Evolutionary conservation across 2,329 filamentous ascomycete species (phyloP).

Genomic region (Pleochaeta shiraiana): DNA sequence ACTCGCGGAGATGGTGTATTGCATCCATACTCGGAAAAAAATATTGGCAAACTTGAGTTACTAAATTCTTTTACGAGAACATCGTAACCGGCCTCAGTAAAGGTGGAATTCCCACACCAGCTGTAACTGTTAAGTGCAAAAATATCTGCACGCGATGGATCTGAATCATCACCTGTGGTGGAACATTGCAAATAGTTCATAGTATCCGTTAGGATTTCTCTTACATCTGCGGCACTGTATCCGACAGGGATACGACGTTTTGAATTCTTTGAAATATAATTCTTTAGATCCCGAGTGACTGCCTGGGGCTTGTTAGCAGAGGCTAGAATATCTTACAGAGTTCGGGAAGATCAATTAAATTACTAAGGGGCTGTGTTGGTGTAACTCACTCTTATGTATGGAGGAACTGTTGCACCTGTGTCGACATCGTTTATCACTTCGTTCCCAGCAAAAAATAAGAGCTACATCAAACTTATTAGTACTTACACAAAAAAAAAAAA

Average conservation of each 20-base stretch:
- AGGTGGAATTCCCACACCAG: slow-evolving; percentile 46
- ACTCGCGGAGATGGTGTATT: slow-evolving; percentile 47
- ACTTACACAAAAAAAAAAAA: neutral
- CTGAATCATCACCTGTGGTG: slow-evolving; percentile 27
- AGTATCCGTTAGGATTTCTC: slow-evolving; percentile 47
- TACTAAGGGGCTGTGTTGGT: neutral
- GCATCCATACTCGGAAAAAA: slow-evolving; percentile 13
- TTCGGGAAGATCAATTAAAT: neutral
- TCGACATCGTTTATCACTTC: slow-evolving; percentile 50
- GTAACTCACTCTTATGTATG: slow-evolving; percentile 33
- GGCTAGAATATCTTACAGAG: neutral
- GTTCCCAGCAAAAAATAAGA: slow-evolving; percentile 60
- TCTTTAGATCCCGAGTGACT: slow-evolving; percentile 59
- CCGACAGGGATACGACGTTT: slow-evolving; percentile 51
- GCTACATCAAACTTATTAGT: slow-evolving; percentile 7
- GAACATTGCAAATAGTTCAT: slow-evolving; percentile 56
- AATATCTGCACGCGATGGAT: slow-evolving; percentile 46
- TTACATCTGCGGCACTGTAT: slow-evolving; percentile 64
- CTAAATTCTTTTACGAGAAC: slow-evolving; percentile 41
- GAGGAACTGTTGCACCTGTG: slow-evolving; percentile 36
- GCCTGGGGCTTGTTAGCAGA: slow-evolving; percentile 33
- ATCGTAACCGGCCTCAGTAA: slow-evolving; percentile 38
- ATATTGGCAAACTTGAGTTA: slow-evolving; percentile 24
- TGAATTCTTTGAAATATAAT: slow-evolving; percentile 51
- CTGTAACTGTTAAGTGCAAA: slow-evolving; percentile 64